Conservation (phyloP, 2,329 filamentous ascomycete species). For the Pseudogymnoascus sp. region DNA sequence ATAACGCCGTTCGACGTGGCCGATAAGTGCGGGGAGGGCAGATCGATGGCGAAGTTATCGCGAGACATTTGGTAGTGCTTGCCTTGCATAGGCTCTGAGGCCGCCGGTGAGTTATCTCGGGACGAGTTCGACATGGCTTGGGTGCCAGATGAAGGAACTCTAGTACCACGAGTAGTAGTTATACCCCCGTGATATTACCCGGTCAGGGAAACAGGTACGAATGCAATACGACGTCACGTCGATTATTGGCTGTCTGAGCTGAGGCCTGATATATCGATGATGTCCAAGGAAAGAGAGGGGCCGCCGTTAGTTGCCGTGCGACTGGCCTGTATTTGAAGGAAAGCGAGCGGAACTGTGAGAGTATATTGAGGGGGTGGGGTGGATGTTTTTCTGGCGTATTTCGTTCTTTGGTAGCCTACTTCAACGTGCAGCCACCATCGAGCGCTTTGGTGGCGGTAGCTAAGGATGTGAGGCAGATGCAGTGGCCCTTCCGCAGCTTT, state of each 20-base stretch:
- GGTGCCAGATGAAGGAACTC: neutral
- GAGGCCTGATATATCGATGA: neutral
- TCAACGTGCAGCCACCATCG: slow-evolving; percentile 1
- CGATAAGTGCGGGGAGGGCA: slow-evolving; percentile 22
- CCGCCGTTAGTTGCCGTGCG: slow-evolving; percentile 4
- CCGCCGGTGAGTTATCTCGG: slow-evolving; percentile 23
- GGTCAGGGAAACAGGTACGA: neutral
- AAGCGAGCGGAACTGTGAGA: neutral
- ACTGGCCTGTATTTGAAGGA: slow-evolving; percentile 6
- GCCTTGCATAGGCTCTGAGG: slow-evolving; percentile 20
- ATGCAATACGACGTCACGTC: neutral
- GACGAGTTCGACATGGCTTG: slow-evolving; percentile 26
- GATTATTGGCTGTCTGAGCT: neutral
- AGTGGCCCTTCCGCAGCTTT: neutral
- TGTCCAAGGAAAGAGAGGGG: slow-evolving; percentile 5
- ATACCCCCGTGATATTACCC: neutral
- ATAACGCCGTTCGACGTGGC: slow-evolving; percentile 14
- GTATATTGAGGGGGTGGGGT: slow-evolving; percentile 4
- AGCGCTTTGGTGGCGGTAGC: neutral
- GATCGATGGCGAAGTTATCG: slow-evolving; percentile 25
- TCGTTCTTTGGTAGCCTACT: slow-evolving; percentile 4
- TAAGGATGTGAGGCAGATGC: neutral
- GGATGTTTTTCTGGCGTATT: neutral
- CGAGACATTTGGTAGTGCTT: slow-evolving; percentile 25
- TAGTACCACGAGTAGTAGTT: neutral